Conservation (phyloP, 177 flowering plant genomes). For the Viscum album region DNA sequence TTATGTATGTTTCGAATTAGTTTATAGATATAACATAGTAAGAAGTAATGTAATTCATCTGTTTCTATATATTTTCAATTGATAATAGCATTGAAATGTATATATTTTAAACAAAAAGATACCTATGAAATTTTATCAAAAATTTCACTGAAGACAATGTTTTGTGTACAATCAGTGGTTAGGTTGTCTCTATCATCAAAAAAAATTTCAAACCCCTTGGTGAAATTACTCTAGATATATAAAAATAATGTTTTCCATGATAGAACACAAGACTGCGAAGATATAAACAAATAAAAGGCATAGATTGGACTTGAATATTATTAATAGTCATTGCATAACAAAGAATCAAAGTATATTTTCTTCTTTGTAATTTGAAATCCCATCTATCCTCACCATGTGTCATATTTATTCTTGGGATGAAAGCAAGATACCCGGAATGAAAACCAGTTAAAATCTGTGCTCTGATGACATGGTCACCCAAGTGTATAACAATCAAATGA, state of each 20-base stretch:
- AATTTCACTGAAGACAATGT: too few relatives aligned
- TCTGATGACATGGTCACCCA: not conserved
- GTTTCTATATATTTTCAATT: too few relatives aligned
- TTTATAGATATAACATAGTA: too few relatives aligned
- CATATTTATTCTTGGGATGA: not conserved
- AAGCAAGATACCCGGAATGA: not conserved
- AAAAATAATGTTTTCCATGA: slow-evolving; percentile 14
- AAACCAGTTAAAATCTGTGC: not conserved
- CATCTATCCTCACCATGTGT: not conserved
- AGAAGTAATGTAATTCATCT: too few relatives aligned
- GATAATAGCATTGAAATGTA: too few relatives aligned
- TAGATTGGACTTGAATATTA: slow-evolving; percentile 10
- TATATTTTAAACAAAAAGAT: too few relatives aligned
- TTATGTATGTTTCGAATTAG: too few relatives aligned
- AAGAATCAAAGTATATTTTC: not conserved
- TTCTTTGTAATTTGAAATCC: not conserved
- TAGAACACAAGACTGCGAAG: slow-evolving; percentile 1
- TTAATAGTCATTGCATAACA: slow-evolving; percentile 8
- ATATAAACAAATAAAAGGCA: not conserved
- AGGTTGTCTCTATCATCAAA: too few relatives aligned
- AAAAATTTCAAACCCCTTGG: not conserved
- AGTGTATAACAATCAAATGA: not conserved
- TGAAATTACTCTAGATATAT: not conserved
- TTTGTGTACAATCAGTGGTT: too few relatives aligned
- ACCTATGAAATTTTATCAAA: too few relatives aligned